phyloP scores from a whole-genome alignment of 2,329 filamentous ascomycete species.

The Colletotrichum caudatum region DNA sequence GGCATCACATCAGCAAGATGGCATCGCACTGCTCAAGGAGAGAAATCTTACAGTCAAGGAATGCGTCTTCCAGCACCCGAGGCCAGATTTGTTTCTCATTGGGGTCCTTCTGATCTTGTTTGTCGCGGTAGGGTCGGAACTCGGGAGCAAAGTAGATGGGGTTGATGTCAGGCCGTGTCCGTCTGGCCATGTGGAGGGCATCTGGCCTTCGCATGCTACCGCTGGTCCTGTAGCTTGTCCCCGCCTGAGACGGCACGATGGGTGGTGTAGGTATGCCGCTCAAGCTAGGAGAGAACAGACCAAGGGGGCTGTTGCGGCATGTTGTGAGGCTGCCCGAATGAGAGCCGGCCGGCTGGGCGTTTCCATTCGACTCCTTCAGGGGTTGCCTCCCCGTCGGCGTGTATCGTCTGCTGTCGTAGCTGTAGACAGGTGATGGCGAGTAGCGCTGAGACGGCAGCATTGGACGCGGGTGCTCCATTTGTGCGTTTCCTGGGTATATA shows the following conservation, averaged over 20 bases:
- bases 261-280: constrained; percentile 62
- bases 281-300: constrained; percentile 59
- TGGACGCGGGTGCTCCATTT: constrained; percentile 54
- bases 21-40: background rate
- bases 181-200: constrained; percentile 47
- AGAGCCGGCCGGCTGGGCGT: constrained; percentile 56
- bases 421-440: constrained; percentile 60
- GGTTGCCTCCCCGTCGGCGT: constrained; percentile 56
- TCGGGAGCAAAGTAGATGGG: constrained; percentile 72
- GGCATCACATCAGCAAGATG: constrained; percentile 13
- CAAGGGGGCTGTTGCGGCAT: constrained; percentile 58
- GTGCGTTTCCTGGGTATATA: constrained; percentile 3
- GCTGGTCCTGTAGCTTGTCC: constrained; percentile 50
- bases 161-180: constrained; percentile 60
- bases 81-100: constrained; percentile 73
- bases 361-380: constrained; percentile 65
- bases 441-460: constrained; percentile 65
- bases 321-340: constrained; percentile 51
- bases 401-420: constrained; percentile 59
- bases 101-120: constrained; percentile 72
- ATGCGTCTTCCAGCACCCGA: constrained; percentile 72
- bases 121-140: constrained; percentile 74
- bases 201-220: constrained; percentile 49
- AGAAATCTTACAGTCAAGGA: constrained; percentile 70
- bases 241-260: constrained; percentile 63